phyloP scores from a whole-genome alignment of 345 rosid species.

The Jatropha curcas region DNA sequence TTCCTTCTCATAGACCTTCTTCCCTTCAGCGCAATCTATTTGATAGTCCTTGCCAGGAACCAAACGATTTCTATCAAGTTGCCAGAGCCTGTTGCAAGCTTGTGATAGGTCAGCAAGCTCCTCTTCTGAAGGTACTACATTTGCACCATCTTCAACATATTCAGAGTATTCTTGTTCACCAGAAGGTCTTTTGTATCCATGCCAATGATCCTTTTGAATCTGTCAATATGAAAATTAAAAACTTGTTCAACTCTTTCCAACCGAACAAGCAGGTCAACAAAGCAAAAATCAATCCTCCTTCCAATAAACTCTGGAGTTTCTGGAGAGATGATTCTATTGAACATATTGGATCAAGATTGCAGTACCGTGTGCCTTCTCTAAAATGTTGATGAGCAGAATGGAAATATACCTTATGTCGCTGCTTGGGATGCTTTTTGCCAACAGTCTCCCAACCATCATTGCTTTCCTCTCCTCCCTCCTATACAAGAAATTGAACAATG shows the following conservation, averaged over 20 bases:
- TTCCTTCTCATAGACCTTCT: slow-evolving; percentile 62
- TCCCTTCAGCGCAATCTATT: slow-evolving; percentile 94
- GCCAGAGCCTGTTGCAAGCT: slow-evolving; percentile 91
- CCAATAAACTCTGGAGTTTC: background rate
- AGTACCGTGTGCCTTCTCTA: background rate
- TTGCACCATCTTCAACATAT: slow-evolving; percentile 42
- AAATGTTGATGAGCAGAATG: background rate
- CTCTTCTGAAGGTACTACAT: slow-evolving; percentile 56
- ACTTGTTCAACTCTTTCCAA: background rate
- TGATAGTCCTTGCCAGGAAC: slow-evolving; percentile 76
- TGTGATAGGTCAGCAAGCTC: slow-evolving; percentile 76
- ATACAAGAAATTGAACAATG: background rate
- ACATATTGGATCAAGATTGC: background rate
- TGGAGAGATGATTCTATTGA: background rate
- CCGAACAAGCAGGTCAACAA: background rate
- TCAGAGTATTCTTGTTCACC: slow-evolving; percentile 70
- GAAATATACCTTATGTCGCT: slow-evolving; percentile 51
- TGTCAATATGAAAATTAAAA: slow-evolving; percentile 25
- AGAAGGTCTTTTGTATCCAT: slow-evolving; percentile 62
- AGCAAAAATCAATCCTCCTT: background rate
- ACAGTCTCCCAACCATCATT: slow-evolving; percentile 87
- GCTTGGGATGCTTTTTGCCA: slow-evolving; percentile 58
- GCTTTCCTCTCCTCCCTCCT: slow-evolving; percentile 44
- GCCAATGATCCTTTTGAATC: slow-evolving; percentile 78
- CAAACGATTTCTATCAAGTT: slow-evolving; percentile 76